These are phyloP conservation scores for Trichophyton simii DNA, from an alignment of 2,329 filamentous ascomycete species.

Conservation along the genomic window DNA sequence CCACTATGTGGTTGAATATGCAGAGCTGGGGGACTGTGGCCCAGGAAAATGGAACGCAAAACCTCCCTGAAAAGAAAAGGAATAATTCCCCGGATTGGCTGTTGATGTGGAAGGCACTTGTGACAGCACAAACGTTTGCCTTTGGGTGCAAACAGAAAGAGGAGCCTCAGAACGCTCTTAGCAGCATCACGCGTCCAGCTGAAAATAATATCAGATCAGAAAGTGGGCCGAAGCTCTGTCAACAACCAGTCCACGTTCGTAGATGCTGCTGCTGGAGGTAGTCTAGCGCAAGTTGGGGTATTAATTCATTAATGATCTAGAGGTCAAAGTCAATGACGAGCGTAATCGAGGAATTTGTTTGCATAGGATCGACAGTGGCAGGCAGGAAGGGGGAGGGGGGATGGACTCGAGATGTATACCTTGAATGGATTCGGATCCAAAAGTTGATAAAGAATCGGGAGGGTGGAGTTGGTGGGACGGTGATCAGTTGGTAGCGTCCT, in stretches of 20 bases:
- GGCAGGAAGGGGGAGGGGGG: background rate
- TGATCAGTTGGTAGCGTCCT: conserved; percentile 10
- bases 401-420: conserved; percentile 3
- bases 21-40: background rate
- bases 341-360: background rate
- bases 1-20: conserved; percentile 4
- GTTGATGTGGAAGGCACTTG: conserved; percentile 1
- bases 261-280: background rate
- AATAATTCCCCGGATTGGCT: conserved; percentile 4
- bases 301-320: background rate
- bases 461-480: conserved; percentile 12
- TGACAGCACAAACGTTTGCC: background rate
- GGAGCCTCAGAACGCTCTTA: background rate
- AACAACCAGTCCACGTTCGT: background rate
- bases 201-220: background rate
- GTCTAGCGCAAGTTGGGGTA: background rate
- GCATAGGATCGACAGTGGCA: conserved; percentile 10
- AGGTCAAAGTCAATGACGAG: conserved; percentile 2
- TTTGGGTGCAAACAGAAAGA: background rate
- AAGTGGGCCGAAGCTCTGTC: background rate
- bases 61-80: background rate
- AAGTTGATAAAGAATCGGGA: conserved; percentile 6
- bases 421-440: conserved; percentile 1
- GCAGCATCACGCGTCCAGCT: background rate
- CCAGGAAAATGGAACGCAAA: conserved; percentile 1